Percentiles rank a stretch among this genome's conserved stretches.
These are phyloP conservation scores for Zoysia matrella DNA, from an alignment of 202 grass and related monocot species.

Conservation along the genomic window DNA sequence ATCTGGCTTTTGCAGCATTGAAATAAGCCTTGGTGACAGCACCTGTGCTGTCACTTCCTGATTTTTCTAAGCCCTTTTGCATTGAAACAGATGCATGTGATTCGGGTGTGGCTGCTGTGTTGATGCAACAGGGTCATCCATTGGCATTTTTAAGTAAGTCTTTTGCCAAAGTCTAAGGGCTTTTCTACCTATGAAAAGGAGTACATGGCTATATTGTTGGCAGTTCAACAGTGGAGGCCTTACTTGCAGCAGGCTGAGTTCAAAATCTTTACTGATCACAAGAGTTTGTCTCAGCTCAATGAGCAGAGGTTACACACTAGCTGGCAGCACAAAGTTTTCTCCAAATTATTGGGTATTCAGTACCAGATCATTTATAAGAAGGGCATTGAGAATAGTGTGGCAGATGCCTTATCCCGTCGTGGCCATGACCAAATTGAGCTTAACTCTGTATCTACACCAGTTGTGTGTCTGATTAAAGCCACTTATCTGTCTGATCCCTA, in stretches of 20 bases:
- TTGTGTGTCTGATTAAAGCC: too few species aligned
- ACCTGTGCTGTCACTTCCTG: neutral
- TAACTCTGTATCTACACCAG: too few species aligned
- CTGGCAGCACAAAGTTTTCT: neutral
- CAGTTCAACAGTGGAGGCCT: neutral
- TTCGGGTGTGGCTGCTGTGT: neutral
- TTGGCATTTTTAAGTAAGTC: neutral
- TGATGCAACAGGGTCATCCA: neutral
- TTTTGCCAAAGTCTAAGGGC: neutral
- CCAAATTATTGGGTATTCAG: neutral
- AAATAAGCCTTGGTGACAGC: neutral
- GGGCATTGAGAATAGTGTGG: neutral
- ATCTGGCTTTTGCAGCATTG: neutral
- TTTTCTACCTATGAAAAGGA: neutral
- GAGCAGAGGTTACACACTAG: neutral
- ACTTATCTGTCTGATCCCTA: too few species aligned
- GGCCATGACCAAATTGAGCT: too few species aligned
- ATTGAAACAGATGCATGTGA: too few species aligned
- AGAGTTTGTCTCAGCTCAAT: neutral
- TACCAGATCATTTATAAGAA: neutral
- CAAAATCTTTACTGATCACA: neutral
- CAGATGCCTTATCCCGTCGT: neutral
- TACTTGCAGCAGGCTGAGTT: neutral
- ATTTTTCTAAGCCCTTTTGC: neutral
- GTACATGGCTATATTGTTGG: neutral